Base-by-base conservation (phyloP, 2,329 filamentous ascomycete species). In the Aureobasidium sp. region DNA sequence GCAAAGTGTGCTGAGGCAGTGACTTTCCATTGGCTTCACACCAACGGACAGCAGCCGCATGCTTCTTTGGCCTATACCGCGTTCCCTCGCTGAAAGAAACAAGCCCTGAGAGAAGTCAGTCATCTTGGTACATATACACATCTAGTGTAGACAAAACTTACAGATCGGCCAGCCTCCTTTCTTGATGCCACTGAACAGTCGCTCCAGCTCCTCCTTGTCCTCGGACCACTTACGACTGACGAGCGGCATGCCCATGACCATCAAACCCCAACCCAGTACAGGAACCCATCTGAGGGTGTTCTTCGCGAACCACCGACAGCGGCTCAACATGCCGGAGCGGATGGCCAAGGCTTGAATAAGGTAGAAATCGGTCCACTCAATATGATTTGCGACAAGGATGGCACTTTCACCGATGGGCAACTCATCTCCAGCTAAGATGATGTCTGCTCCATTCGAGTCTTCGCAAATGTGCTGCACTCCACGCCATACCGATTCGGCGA, bases 1-100 rank as follows among this genome's bases (percentile, higher is more conserved):
- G 85, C 21, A 86, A 76, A 13, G 84, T 76, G 70, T 87, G 81
- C 70, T 77, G 76, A 8, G 82, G 82, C 64, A 83, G 75, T 2
- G 78, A 77, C 50, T 77, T 78, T 64, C 75, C 69, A 65, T 80
- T 78, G 63, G 74, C 73, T 60, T 76, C 75, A 71, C 82, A 85
- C 79, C 81, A 85, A 7, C 70, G 68, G 62, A 75, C 75, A 1
- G 82, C 79, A 64, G 80, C 76, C 25, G 65, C 72, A 65, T 81
- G 79, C 70, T 85, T 86, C 61, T 73, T 68, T 1, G 74, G 73
- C 3, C 81, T 85, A 69, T 79, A 85, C 64, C 84, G 78, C 9
- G 83, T 85, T n/a, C 80, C 81, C 73, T 87, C 84, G 67, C 81
- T 84, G 75, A 83, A 86, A 67, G 82, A 83, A 66, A 87, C 79